Conservation (phyloP, 225 moss, liverwort and hornwort genomes). For the Pseudisothecium myosuroides region DNA sequence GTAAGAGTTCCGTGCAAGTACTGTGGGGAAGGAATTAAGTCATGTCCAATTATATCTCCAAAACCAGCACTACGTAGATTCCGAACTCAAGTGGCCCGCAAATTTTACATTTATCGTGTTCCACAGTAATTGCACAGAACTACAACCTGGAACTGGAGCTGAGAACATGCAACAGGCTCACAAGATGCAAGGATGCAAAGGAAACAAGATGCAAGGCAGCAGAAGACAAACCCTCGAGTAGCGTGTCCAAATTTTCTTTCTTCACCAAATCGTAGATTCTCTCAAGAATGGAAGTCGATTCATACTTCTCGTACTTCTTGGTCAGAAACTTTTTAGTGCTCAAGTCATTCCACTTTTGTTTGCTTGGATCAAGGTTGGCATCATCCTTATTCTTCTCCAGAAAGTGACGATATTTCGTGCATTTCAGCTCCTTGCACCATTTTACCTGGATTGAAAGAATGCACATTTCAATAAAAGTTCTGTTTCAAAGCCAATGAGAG, state of each 20-base stretch:
- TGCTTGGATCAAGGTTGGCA: neutral
- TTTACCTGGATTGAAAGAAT: neutral
- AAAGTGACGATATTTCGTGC: neutral
- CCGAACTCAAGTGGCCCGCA: neutral
- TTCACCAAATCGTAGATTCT: slow-evolving; percentile 2
- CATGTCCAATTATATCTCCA: neutral
- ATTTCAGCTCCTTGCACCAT: neutral
- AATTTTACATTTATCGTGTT: neutral
- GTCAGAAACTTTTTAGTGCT: neutral
- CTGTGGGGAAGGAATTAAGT: too few relatives aligned
- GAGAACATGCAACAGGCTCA: neutral
- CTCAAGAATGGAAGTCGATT: slow-evolving; percentile 15
- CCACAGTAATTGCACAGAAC: neutral
- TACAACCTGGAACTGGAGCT: neutral
- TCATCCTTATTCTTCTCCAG: slow-evolving; percentile 27
- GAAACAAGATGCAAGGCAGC: too few relatives aligned
- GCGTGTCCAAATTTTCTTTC: neutral
- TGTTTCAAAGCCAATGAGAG: neutral
- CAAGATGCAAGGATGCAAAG: neutral
- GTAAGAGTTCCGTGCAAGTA: neutral
- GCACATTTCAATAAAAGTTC: neutral
- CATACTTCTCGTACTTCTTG: neutral
- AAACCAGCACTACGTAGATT: neutral
- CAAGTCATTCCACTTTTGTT: neutral
- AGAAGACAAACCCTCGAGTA: neutral